Conservation (phyloP, 1,139 yeast species). For the Taphrina pruni region DNA sequence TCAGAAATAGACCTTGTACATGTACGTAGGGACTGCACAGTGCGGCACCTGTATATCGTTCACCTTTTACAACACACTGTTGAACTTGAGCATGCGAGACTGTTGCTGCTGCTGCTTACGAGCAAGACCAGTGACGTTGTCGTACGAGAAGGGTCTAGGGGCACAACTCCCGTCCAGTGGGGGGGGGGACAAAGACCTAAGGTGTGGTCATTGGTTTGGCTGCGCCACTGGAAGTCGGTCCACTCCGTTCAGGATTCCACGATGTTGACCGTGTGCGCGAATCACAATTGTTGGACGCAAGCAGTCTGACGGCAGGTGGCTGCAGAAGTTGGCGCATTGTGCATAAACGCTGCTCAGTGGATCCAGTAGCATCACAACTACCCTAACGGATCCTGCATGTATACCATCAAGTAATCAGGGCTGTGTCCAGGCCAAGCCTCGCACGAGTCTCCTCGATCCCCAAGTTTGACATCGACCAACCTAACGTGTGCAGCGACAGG, state of each 20-base stretch:
- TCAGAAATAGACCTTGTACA: not conserved
- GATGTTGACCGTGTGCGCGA: not conserved
- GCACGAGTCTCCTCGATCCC: not conserved
- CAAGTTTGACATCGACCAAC: not conserved
- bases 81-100: no score
- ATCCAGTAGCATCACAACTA: slow-evolving; percentile 14
- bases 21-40: not conserved
- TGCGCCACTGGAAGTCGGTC: not conserved
- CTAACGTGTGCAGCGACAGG: slow-evolving; percentile 4
- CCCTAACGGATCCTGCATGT: not conserved
- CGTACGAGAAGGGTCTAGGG: not conserved
- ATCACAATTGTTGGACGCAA: not conserved
- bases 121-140: not conserved
- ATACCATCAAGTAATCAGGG: slow-evolving; percentile 13
- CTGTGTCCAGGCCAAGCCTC: slow-evolving; percentile 11
- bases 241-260: slow-evolving; percentile 2
- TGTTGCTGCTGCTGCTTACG: no score
- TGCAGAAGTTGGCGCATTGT: slow-evolving; percentile 1
- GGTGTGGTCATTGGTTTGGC: not conserved
- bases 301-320: not conserved
- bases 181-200: no score
- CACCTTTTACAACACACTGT: no score
- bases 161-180: not conserved
- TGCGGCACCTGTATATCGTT: not conserved
- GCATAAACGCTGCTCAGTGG: not conserved